phyloP scores from a whole-genome alignment of 2,329 filamentous ascomycete species.

The Epichloe festucae region DNA sequence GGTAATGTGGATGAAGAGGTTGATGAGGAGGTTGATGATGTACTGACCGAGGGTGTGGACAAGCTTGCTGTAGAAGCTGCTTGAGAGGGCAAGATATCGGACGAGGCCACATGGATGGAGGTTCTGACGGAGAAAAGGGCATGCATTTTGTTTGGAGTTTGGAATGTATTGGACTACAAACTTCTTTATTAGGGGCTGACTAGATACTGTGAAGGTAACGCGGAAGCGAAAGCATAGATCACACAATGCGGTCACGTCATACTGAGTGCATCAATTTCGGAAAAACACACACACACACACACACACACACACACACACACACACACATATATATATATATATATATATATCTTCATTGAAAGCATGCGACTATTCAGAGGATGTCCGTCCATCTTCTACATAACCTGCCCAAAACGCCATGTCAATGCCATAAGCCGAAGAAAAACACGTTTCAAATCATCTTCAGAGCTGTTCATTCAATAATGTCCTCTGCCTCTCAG shows the following conservation, averaged over 20 bases:
- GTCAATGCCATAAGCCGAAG: conserved; percentile 8
- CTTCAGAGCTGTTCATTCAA: background rate
- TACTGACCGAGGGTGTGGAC: conserved; percentile 47
- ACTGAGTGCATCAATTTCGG: background rate
- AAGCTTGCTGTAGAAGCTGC: conserved; percentile 56
- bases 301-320: no score
- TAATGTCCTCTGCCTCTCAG: conserved; percentile 4
- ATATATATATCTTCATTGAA: background rate
- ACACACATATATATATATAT: no score
- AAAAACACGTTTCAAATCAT: background rate
- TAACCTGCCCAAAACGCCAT: conserved; percentile 11
- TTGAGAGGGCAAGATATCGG: background rate
- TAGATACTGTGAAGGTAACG: background rate
- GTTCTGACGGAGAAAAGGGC: background rate
- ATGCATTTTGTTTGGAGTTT: conserved; percentile 4
- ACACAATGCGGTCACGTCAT: no score
- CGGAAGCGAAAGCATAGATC: background rate
- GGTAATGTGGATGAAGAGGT: conserved; percentile 53
- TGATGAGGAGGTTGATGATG: conserved; percentile 51
- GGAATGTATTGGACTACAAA: background rate
- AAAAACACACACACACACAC: no score
- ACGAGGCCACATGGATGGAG: background rate
- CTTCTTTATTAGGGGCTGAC: background rate
- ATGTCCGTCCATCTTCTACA: background rate
- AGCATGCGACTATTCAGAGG: background rate